A percentile compares a stretch with the other conserved stretches of the same genome.
phyloP scores from a whole-genome alignment of 2,329 filamentous ascomycete species.

The Zasmidium citrigriseum region DNA sequence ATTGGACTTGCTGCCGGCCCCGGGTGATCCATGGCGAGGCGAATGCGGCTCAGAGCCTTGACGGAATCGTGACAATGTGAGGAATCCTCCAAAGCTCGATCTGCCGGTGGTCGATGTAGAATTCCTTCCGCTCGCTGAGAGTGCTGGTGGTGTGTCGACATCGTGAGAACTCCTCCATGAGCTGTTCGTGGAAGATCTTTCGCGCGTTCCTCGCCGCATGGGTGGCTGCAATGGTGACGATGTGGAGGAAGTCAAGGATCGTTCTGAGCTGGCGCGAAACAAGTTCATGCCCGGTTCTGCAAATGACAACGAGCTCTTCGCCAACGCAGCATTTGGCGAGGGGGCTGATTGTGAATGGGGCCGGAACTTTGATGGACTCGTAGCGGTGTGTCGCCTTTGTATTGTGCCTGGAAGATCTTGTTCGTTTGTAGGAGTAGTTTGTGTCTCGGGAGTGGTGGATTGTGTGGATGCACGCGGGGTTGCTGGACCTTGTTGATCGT shows the following conservation, averaged over 20 bases:
- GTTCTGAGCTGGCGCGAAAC: constrained; percentile 61
- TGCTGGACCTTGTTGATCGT: constrained; percentile 37
- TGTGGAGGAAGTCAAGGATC: constrained; percentile 65
- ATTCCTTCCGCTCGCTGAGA: constrained; percentile 59
- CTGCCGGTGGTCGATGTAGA: constrained; percentile 83
- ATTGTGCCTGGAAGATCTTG: constrained; percentile 16
- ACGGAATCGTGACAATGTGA: constrained; percentile 74
- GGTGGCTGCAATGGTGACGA: constrained; percentile 62
- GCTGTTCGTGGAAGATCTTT: constrained; percentile 85
- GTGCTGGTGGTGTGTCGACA: constrained; percentile 65
- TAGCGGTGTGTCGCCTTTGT: constrained; percentile 30
- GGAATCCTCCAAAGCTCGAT: constrained; percentile 88
- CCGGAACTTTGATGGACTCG: constrained; percentile 26
- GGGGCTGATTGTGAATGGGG: constrained; percentile 17
- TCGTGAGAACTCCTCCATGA: constrained; percentile 75
- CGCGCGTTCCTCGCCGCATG: constrained; percentile 62
- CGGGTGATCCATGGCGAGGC: constrained; percentile 70
- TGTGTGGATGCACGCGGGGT: constrained; percentile 39
- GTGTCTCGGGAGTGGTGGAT: constrained; percentile 25
- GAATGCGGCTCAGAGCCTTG: constrained; percentile 75
- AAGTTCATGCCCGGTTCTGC: constrained; percentile 51
- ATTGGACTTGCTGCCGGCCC: constrained; percentile 76
- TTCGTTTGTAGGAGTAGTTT: constrained; percentile 21
- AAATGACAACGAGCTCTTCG: constrained; percentile 48
- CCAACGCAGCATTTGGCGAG: constrained; percentile 54